A percentile compares a stretch with the other conserved stretches of the same genome.
These are phyloP conservation scores for Termitomyces sp. DNA, from an alignment of 768 basidiomycete species.

Conservation along the genomic window DNA sequence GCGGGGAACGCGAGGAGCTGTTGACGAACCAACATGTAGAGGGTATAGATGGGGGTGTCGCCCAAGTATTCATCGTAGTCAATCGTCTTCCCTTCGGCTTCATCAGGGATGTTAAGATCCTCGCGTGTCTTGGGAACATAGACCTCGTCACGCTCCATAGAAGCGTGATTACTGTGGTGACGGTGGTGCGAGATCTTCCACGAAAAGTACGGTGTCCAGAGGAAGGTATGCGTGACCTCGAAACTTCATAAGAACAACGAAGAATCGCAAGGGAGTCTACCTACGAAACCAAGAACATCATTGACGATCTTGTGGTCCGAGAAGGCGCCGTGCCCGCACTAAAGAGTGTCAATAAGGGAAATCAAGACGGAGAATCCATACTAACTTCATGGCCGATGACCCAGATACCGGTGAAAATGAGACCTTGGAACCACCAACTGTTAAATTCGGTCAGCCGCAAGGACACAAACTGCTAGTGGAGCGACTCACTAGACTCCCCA, in stretches of 20 bases:
- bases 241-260: neutral
- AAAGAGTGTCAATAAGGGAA: neutral
- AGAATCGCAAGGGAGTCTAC: neutral
- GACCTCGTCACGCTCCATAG: neutral
- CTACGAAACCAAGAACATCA: neutral
- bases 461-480: no score
- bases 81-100: neutral
- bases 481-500: neutral
- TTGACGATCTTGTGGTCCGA: neutral
- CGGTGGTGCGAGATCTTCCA: neutral
- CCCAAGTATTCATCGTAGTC: neutral
- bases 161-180: neutral
- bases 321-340: neutral
- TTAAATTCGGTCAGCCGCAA: neutral
- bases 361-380: neutral
- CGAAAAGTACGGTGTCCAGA: conserved; percentile 1
- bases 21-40: neutral
- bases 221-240: neutral
- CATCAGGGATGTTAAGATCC: neutral
- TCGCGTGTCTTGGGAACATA: neutral
- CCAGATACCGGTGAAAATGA: conserved; percentile 1
- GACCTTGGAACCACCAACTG: neutral
- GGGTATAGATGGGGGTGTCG: neutral
- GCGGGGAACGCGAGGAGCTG: neutral
- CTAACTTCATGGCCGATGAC: neutral